A percentile compares a stretch with the other conserved stretches of the same genome.
Evolutionary conservation across 441 rosid genomes (phyloP).

Genomic region (Erodium trifolium): DNA sequence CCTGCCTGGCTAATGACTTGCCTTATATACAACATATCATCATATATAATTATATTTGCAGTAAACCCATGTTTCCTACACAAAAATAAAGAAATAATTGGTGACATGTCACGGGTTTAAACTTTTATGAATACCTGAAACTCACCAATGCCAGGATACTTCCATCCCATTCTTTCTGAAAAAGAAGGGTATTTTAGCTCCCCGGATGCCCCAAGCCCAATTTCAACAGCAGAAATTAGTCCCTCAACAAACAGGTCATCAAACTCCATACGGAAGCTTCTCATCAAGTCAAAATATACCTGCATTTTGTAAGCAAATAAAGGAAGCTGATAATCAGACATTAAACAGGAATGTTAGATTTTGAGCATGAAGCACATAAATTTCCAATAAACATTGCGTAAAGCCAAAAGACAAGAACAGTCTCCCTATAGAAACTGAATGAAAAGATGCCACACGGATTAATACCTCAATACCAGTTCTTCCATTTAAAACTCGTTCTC

Average conservation of each 20-base stretch:
- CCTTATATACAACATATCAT: not conserved
- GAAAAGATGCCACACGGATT: not conserved
- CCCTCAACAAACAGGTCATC: conserved; percentile 57
- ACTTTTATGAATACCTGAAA: conserved; percentile 52
- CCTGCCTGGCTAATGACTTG: not conserved
- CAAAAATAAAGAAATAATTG: not conserved
- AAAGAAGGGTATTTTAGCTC: conserved; percentile 65
- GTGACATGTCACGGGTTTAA: not conserved
- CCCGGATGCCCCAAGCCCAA: conserved; percentile 71
- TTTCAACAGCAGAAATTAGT: conserved; percentile 49
- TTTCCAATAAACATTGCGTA: conserved; percentile 10
- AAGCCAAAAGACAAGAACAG: not conserved
- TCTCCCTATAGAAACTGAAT: not conserved
- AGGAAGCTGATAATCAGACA: not conserved
- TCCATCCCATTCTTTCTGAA: conserved; percentile 66
- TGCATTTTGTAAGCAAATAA: conserved; percentile 21
- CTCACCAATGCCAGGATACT: conserved; percentile 71
- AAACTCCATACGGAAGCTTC: conserved; percentile 71
- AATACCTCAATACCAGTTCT: conserved; percentile 67
- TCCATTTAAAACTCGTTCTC: conserved; percentile 61
- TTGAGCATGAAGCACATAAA: not conserved
- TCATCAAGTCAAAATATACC: conserved; percentile 76
- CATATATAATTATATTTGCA: not conserved
- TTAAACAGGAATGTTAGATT: not conserved
- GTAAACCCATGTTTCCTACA: not conserved